These are phyloP conservation scores for Solanum sejunctum DNA, from an alignment of 257 asterid genomes.

Conservation along the genomic window DNA sequence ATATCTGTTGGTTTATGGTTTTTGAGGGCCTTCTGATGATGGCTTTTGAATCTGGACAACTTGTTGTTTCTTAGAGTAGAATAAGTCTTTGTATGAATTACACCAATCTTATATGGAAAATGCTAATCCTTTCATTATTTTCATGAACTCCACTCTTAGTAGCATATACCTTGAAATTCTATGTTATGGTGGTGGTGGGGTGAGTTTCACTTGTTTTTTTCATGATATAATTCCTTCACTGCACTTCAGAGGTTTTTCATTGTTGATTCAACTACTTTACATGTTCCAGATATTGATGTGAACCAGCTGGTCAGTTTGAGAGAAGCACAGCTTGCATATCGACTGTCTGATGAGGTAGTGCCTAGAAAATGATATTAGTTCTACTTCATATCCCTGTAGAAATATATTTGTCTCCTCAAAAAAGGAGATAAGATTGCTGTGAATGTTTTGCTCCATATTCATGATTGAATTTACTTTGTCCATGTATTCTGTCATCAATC, in stretches of 20 bases:
- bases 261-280: background rate
- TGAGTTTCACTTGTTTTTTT: background rate
- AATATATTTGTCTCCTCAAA: background rate
- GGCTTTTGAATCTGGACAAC: background rate
- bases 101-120: background rate
- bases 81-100: background rate
- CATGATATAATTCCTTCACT: background rate
- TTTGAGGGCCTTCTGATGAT: background rate
- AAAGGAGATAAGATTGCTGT: background rate
- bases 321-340: slow-evolving; percentile 76
- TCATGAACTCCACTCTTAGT: background rate
- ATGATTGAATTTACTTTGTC: background rate
- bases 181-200: background rate
- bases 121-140: background rate
- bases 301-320: slow-evolving; percentile 67
- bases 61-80: background rate
- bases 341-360: slow-evolving; percentile 73
- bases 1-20: background rate
- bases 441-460: background rate
- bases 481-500: background rate
- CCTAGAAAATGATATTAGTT: background rate
- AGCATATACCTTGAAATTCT: background rate
- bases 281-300: slow-evolving; percentile 49
- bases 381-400: background rate
- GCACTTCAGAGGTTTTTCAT: slow-evolving; percentile 3